These are phyloP conservation scores for Sugiyamaella boreocaroliniensis DNA, from an alignment of 805 yeast genomes.

Conservation along the genomic window DNA sequence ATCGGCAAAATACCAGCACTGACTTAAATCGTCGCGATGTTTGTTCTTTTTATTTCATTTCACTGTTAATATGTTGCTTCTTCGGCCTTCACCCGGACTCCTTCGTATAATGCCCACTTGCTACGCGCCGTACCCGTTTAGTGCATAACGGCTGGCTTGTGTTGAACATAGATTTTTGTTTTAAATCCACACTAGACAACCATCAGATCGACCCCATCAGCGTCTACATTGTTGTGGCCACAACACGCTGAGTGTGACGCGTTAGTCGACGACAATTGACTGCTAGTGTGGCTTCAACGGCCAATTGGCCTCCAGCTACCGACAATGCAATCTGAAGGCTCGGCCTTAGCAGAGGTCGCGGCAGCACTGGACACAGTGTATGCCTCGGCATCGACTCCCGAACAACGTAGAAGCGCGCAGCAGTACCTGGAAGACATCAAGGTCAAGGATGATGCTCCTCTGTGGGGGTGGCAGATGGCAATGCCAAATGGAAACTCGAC, in stretches of 20 bases:
- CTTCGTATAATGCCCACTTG: too few species aligned
- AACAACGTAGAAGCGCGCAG: constrained; percentile 47
- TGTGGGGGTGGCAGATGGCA: constrained; percentile 86
- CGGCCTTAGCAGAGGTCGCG: constrained; percentile 66
- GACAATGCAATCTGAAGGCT: constrained; percentile 13
- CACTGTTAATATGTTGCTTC: too few species aligned
- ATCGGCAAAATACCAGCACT: too few species aligned
- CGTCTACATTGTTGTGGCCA: background rate
- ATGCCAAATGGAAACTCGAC: constrained; percentile 53
- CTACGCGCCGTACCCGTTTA: background rate
- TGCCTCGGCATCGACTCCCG: constrained; percentile 27
- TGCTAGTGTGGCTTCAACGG: too few species aligned
- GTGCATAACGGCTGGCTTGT: background rate
- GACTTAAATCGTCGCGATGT: too few species aligned
- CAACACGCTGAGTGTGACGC: background rate
- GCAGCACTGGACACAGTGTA: constrained; percentile 56
- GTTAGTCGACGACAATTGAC: background rate
- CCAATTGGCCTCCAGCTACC: background rate
- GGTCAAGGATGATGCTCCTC: constrained; percentile 74
- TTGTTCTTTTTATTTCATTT: too few species aligned
- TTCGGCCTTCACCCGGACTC: too few species aligned
- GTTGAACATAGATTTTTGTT: background rate
- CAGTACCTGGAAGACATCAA: constrained; percentile 70
- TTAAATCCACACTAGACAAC: background rate
- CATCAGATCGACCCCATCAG: background rate